These are phyloP conservation scores for Penicillium vulpinum DNA, from an alignment of 2,329 filamentous ascomycete genomes.

Conservation along the genomic window DNA sequence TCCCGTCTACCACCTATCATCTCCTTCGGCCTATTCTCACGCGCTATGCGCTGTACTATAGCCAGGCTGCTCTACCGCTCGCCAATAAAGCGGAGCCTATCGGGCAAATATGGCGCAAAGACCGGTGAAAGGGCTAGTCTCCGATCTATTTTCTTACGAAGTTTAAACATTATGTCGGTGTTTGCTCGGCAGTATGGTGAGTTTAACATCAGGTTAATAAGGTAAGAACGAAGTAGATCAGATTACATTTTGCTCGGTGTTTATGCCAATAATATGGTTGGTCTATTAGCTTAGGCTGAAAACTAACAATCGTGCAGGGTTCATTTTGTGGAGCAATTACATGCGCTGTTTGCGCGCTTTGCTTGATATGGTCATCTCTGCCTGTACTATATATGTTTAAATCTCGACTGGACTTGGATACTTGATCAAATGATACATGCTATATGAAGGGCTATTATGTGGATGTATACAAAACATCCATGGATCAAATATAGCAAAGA, in stretches of 20 bases:
- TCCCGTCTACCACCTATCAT: conserved; percentile 8
- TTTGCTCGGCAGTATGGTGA: not conserved
- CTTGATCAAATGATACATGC: not conserved
- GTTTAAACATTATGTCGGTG: not conserved
- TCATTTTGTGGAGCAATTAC: conserved; percentile 6
- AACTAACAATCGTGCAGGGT: not conserved
- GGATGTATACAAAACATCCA: not conserved
- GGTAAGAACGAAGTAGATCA: not conserved
- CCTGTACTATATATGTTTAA: not conserved
- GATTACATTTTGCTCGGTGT: conserved; percentile 10
- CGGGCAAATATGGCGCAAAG: not conserved
- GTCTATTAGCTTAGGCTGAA: not conserved
- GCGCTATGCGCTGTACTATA: conserved; percentile 20
- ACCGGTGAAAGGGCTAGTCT: not conserved
- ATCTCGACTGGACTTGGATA: not conserved
- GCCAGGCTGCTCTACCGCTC: conserved; percentile 15
- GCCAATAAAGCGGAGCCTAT: conserved; percentile 13
- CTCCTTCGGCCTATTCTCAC: conserved; percentile 6
- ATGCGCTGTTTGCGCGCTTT: conserved; percentile 4
- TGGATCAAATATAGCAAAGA: too few relatives aligned
- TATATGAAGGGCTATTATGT: not conserved
- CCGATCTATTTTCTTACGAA: conserved; percentile 20
- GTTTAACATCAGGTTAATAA: not conserved
- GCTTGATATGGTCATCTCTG: not conserved
- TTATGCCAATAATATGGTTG: conserved; percentile 3